Base-by-base conservation (phyloP, 1,284 basidiomycete genomes). In the Dichomitus squalens region DNA sequence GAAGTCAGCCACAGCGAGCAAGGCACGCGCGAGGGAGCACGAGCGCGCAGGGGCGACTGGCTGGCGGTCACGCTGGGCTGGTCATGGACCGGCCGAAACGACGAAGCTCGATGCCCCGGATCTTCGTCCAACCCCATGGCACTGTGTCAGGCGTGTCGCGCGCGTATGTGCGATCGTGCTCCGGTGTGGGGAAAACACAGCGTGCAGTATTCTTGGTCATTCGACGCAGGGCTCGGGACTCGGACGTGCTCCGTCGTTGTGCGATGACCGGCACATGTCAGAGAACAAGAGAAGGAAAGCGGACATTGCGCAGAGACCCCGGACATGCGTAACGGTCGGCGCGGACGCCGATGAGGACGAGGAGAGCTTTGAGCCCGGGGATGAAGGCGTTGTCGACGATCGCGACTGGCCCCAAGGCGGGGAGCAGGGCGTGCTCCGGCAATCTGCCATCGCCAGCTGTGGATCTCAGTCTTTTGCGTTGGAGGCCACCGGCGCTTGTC, bases 51-150 rank as follows among this genome's bases (percentile, higher is more conserved):
- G 51, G 27, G 29, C 48, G 57, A 50, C 34, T 59, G 57, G 52
- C 25, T 50, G 54, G 49, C 39, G 55, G 61, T 63, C 61, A 63
- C 57, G 29, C 52, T 52, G 52, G 35, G 33, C 33, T 38, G 52
- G 57, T 25, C 55, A 57, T 57, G 54, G 39, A 52, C 57, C 57
- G 60, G 57, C 60, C 60, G 60, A 59, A 49, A 57, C 29, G 52
- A 34, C 39, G 46, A 39, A 40, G 49, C 36, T 33, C 21, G 48
- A 16, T 38, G 43, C 39, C 49, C 43, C 58, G 61, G 61, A 60
- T 60, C 61, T 60, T 60, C 61, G 59, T 56, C 58, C 50, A 9
- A 11, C 27, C 16, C 5, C 55, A 29, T 35, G 29, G 43, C 49
- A 40, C 52, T 34, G 41, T n/a, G 5, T 25, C 7, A 47, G 27